Evolutionary conservation across 345 rosid genomes (phyloP).

Genomic region (Citrus sinensis): DNA sequence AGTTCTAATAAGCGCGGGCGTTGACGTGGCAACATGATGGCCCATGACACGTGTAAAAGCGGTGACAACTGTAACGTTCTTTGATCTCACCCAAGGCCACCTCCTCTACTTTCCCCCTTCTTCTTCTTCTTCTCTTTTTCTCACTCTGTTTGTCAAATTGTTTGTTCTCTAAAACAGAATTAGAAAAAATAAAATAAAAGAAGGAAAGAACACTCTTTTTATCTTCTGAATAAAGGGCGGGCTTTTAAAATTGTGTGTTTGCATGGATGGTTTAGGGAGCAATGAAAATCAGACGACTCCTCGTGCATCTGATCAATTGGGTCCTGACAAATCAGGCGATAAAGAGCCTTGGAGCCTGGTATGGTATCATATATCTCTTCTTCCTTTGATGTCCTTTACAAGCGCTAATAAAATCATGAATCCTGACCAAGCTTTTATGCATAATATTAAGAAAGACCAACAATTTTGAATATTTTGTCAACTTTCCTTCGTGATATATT

Average conservation of each 20-base stretch:
- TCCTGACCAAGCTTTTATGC: background rate
- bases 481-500: background rate
- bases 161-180: background rate
- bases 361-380: background rate
- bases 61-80: slow-evolving; percentile 52
- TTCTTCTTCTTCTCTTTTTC: background rate
- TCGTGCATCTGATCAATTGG: slow-evolving; percentile 18
- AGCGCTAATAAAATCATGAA: background rate
- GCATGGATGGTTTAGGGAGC: slow-evolving; percentile 35
- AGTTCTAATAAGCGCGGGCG: slow-evolving; percentile 1
- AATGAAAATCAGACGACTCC: slow-evolving; percentile 28
- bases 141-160: background rate
- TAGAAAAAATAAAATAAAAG: background rate
- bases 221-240: background rate
- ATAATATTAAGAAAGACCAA: background rate
- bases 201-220: background rate
- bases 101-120: background rate
- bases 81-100: slow-evolving; percentile 8
- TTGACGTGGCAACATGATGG: slow-evolving; percentile 45
- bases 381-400: background rate
- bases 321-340: slow-evolving; percentile 17
- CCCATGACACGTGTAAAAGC: slow-evolving; percentile 67
- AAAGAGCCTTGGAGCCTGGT: slow-evolving; percentile 30
- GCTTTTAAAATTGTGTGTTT: background rate
- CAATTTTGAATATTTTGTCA: background rate